phyloP scores from a whole-genome alignment of 345 rosid genomes.

The Salix brachista region DNA sequence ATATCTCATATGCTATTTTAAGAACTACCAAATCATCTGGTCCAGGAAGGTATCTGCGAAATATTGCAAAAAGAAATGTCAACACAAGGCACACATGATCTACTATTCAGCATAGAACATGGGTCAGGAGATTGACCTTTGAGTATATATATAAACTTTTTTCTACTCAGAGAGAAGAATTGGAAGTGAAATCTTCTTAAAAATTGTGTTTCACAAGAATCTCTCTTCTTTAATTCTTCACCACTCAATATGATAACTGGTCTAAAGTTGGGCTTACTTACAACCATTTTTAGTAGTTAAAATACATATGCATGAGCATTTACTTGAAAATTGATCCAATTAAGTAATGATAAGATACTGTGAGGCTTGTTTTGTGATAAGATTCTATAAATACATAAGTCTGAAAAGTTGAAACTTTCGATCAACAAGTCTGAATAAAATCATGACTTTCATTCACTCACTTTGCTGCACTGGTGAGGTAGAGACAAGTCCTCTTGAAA shows the following conservation, averaged over 20 bases:
- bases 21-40: conserved; percentile 80
- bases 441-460: conserved; percentile 18
- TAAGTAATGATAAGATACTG: neutral
- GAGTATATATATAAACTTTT: neutral
- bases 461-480: conserved; percentile 88
- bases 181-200: neutral
- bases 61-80: conserved; percentile 17
- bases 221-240: neutral
- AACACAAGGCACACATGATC: neutral
- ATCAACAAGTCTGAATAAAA: neutral
- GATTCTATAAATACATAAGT: neutral
- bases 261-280: neutral
- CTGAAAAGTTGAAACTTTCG: neutral
- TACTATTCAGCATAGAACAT: neutral
- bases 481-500: conserved; percentile 87
- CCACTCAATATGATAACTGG: neutral
- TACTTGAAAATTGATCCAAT: neutral
- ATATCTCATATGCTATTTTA: conserved; percentile 73
- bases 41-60: conserved; percentile 77
- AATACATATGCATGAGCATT: neutral
- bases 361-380: neutral
- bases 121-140: neutral
- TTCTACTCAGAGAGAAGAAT: neutral
- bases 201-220: neutral
- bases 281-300: neutral